A percentile compares a stretch with the other conserved stretches of the same genome.
These are phyloP conservation scores for Candida sp. DNA, from an alignment of 1,139 yeast species.

Conservation along the genomic window DNA sequence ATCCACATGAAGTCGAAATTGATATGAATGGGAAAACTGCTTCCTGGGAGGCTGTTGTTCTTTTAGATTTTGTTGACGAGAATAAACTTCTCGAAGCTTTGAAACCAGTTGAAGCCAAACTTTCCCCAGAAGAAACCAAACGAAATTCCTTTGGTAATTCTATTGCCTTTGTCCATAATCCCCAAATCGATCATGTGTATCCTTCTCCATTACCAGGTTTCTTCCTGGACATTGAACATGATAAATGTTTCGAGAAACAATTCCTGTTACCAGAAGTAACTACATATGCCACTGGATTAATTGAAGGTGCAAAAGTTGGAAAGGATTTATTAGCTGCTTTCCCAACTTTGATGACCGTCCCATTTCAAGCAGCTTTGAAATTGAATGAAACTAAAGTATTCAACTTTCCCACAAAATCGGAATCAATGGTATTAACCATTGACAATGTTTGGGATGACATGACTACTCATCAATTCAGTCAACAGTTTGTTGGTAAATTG, in stretches of 20 bases:
- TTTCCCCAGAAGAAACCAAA: conserved; percentile 64
- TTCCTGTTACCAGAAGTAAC: conserved; percentile 51
- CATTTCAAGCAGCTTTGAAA: conserved; percentile 50
- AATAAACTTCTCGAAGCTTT: conserved; percentile 69
- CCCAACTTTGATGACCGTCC: conserved; percentile 75
- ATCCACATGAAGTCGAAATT: conserved; percentile 84
- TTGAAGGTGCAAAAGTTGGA: conserved; percentile 70
- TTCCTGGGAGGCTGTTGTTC: conserved; percentile 98
- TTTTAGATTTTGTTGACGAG: conserved; percentile 90
- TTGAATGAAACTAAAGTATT: conserved; percentile 72
- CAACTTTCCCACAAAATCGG: conserved; percentile 81
- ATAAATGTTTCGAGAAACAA: conserved; percentile 65
- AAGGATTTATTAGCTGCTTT: conserved; percentile 78
- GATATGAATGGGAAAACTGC: conserved; percentile 96
- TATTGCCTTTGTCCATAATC: conserved; percentile 66
- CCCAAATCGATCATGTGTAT: conserved; percentile 68
- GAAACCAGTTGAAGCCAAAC: conserved; percentile 55
- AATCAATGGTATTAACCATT: conserved; percentile 69
- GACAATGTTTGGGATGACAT: conserved; percentile 48
- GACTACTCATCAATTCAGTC: conserved; percentile 56
- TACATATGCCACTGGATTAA: conserved; percentile 55
- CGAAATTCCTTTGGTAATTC: conserved; percentile 78
- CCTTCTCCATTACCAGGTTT: conserved; percentile 79
- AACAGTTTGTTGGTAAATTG: conserved; percentile 51
- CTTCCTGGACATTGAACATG: conserved; percentile 74